phyloP scores from a whole-genome alignment of 441 rosid species.

The Gossypium aridum region DNA sequence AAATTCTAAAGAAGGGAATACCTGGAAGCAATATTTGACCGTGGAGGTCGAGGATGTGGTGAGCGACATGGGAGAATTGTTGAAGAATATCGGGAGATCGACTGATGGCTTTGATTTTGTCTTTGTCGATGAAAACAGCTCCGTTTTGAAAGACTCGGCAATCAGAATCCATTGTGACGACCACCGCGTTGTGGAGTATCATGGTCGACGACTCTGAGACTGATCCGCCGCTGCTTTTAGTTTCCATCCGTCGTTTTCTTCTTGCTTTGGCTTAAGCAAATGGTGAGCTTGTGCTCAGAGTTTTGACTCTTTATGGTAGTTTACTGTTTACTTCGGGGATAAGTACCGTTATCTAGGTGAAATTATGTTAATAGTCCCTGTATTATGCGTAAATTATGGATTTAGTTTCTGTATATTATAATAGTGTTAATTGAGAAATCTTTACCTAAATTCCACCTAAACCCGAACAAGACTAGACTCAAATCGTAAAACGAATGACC shows the following conservation, averaged over 20 bases:
- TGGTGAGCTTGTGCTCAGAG: background rate
- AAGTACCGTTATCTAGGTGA: too few relatives aligned
- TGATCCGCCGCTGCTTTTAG: background rate
- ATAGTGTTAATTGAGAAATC: too few relatives aligned
- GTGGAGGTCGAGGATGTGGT: slow-evolving; percentile 39
- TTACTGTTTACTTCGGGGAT: background rate
- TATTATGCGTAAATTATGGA: too few relatives aligned
- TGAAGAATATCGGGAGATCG: slow-evolving; percentile 41
- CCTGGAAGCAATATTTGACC: slow-evolving; percentile 63
- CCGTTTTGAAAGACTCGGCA: slow-evolving; percentile 47
- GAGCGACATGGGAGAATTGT: slow-evolving; percentile 28
- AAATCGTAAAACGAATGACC: too few relatives aligned
- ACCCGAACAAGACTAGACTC: too few relatives aligned
- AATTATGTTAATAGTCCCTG: too few relatives aligned
- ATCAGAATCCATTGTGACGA: slow-evolving; percentile 50
- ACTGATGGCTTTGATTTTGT: slow-evolving; percentile 46
- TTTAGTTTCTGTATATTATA: too few relatives aligned
- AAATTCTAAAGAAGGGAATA: background rate
- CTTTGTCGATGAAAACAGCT: slow-evolving; percentile 35
- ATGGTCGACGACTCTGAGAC: slow-evolving; percentile 8
- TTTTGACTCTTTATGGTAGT: background rate
- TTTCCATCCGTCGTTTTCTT: slow-evolving; percentile 18
- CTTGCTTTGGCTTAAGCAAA: background rate
- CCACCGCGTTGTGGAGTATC: slow-evolving; percentile 41
- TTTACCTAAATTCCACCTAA: too few relatives aligned